Percentiles rank a stretch among this genome's conserved stretches.
Conservation (phyloP, 1,284 basidiomycete species). For the Hymenochaete sp. region DNA sequence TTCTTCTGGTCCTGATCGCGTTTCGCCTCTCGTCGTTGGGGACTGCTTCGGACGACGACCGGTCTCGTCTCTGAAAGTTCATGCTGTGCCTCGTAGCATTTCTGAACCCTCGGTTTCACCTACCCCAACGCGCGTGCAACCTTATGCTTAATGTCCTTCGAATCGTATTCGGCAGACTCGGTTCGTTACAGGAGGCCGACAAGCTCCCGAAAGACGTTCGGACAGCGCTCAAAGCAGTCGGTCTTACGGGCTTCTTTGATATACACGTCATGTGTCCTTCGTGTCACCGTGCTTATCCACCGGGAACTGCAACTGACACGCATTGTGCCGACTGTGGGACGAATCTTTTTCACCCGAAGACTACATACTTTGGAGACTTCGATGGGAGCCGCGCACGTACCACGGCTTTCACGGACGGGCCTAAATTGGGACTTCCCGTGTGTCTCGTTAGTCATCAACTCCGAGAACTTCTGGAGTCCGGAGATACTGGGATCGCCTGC, state of each 20-base stretch:
- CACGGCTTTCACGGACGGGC: background rate
- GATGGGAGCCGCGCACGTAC: background rate
- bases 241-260: conserved; percentile 4
- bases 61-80: background rate
- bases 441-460: conserved; percentile 6
- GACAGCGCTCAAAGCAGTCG: background rate
- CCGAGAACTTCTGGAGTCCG: conserved; percentile 13
- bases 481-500: conserved; percentile 4
- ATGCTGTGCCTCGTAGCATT: background rate
- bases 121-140: conserved; percentile 2
- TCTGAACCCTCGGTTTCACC: conserved; percentile 4
- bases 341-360: background rate
- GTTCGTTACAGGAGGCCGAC: background rate
- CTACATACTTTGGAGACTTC: background rate
- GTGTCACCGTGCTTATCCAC: conserved; percentile 1
- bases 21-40: no score
- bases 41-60: no score
- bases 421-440: conserved; percentile 5
- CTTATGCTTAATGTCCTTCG: background rate
- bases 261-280: conserved; percentile 5
- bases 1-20: no score
- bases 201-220: background rate
- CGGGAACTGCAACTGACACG: background rate
- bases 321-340: background rate
- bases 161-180: background rate